Conservation (phyloP, 192 early-diverging fungal genomes). For the Backusella tarrabulga region DNA sequence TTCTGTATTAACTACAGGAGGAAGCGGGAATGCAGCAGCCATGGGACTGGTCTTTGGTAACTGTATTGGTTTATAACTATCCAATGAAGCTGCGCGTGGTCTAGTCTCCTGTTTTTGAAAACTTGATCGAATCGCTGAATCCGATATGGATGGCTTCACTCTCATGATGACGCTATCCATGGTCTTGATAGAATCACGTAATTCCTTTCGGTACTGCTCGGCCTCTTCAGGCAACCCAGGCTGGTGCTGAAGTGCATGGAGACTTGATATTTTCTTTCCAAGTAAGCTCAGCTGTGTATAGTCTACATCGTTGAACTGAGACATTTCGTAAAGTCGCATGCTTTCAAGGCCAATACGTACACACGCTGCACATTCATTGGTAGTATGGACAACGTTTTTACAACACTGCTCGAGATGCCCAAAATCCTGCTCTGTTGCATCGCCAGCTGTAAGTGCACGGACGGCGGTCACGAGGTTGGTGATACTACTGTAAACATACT, state of each 20-base stretch:
- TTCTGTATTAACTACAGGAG: background rate
- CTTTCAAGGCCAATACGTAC: slow-evolving; percentile 13
- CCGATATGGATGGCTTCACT: background rate
- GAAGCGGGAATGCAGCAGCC: background rate
- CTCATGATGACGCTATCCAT: background rate
- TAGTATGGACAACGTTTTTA: slow-evolving; percentile 18
- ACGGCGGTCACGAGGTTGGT: slow-evolving; percentile 38
- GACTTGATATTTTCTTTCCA: slow-evolving; percentile 30
- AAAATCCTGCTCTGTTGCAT: background rate
- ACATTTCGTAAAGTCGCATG: background rate
- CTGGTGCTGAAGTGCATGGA: slow-evolving; percentile 26
- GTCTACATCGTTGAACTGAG: background rate
- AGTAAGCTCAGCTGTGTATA: slow-evolving; percentile 26
- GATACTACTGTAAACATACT: slow-evolving; percentile 36
- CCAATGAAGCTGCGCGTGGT: background rate
- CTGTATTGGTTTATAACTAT: background rate
- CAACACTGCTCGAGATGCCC: slow-evolving; percentile 19
- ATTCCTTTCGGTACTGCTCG: background rate
- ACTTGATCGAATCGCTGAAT: background rate
- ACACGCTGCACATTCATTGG: slow-evolving; percentile 18
- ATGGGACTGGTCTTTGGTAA: background rate
- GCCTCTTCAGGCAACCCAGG: background rate
- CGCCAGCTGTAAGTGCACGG: slow-evolving; percentile 13
- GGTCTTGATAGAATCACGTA: background rate
- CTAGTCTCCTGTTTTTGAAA: background rate